Base-by-base conservation (phyloP, 345 rosid species). In the Limnanthes douglasii region DNA sequence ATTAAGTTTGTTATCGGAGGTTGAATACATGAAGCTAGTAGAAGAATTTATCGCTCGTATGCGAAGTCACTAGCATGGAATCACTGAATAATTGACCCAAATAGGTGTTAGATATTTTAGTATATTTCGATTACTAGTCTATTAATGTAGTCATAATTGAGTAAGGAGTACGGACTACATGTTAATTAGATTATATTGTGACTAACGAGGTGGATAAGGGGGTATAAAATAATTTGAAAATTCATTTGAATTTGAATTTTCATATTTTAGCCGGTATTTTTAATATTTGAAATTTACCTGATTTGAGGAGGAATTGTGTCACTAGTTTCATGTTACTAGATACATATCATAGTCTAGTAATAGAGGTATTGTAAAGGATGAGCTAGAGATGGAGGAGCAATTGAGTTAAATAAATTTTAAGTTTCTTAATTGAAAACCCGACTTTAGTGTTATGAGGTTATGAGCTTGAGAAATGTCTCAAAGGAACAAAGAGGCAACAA, bases 381-480 rank as follows among this genome's bases (percentile, higher is more conserved):
- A 79, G 67, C 58, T 23, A 18, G 75, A 75, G 65, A 57, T 46
- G 48, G 77, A 69, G 61, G 70, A 73, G 88, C 88, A 55, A 54
- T 73, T 31, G 75, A 70, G 38, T 56, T 69, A 15, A 84, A 84
- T 65, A 75, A 84, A 62, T 73, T 76, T 56, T 93, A 84, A 64
- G 76, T 84, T 45, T 64, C 75, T 25, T 78, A 85, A 10, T 49
- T 84, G 50, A 50, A 47, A 39, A 88, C 79, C 50, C 75, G 95
- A 31, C 71, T 84, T 37, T 78, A 62, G 45, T 71, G 73, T 69
- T 84, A 79, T 9, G 93, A 79, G 62, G 77, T 72, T 11, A 71
- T 84, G 49, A 84, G 79, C n/a, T 52, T 70, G 43, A 25, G 95
- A 84, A 50, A 75, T 84, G 95, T 79, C 75, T 28, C 88, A 73